Conservation (phyloP, 495 filamentous ascomycete genomes). For the Xylaria palmicola region DNA sequence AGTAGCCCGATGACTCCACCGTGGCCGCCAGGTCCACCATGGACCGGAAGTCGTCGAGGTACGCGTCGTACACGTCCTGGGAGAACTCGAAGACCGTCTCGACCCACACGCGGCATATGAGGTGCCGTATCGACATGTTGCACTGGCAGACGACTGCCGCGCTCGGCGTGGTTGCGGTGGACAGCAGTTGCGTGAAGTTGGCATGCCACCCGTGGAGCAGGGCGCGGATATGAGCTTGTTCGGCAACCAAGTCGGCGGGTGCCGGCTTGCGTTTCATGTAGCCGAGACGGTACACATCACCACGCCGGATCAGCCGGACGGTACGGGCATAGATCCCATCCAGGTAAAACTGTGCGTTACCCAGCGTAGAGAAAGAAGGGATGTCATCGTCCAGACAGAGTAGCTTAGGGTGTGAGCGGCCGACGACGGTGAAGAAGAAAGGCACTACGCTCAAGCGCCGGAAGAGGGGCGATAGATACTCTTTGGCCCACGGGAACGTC, state of each 20-base stretch:
- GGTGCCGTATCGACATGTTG: constrained; percentile 18
- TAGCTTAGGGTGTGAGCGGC: constrained; percentile 14
- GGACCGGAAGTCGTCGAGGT: constrained; percentile 35
- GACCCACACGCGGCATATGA: constrained; percentile 32
- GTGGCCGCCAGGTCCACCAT: constrained; percentile 35
- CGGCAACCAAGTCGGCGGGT: constrained; percentile 12
- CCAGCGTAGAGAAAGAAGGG: constrained; percentile 15
- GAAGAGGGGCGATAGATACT: constrained; percentile 45
- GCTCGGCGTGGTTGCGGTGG: background rate
- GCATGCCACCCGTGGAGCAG: constrained; percentile 24
- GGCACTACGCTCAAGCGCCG: constrained; percentile 40
- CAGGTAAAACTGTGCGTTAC: constrained; percentile 22
- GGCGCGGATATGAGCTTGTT: constrained; percentile 12
- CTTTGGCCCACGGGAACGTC: constrained; percentile 33
- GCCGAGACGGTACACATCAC: constrained; percentile 25
- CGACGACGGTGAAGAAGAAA: constrained; percentile 27
- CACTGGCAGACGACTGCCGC: constrained; percentile 8
- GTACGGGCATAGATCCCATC: constrained; percentile 27
- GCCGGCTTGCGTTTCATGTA: constrained; percentile 11
- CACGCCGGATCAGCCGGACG: constrained; percentile 29
- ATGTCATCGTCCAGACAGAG: constrained; percentile 20
- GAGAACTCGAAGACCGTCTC: constrained; percentile 34
- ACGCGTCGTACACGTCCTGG: constrained; percentile 39
- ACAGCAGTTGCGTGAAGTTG: constrained; percentile 22
- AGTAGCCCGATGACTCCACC: constrained; percentile 15